A percentile compares a stretch with the other conserved stretches of the same genome.
Evolutionary conservation across 192 early-diverging fungal species (phyloP).

Genomic region (Dispira simplex): DNA sequence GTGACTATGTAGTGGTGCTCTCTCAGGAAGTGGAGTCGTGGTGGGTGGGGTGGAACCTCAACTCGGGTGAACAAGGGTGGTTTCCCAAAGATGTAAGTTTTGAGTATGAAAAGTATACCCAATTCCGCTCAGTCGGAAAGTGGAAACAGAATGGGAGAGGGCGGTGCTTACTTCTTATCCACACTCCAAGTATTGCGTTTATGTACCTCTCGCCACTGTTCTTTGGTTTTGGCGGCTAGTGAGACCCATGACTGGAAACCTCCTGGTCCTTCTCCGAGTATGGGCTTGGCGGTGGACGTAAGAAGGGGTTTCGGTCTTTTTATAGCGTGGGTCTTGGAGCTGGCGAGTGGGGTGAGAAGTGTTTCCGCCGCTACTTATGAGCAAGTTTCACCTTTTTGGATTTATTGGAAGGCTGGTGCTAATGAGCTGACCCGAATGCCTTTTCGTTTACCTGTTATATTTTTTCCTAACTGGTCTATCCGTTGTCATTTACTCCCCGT

Average conservation of each 20-base stretch:
- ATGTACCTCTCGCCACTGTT: not conserved
- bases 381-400: not conserved
- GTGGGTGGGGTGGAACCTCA: conserved; percentile 10
- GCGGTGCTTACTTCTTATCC: not conserved
- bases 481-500: not conserved
- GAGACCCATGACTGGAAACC: not conserved
- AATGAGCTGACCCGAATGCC: not conserved
- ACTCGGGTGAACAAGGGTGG: conserved; percentile 6
- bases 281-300: not conserved
- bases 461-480: not conserved
- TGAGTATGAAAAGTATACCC: not conserved
- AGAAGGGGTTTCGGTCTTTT: not conserved
- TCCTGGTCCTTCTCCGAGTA: not conserved
- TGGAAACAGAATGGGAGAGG: not conserved
- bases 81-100: conserved; percentile 11
- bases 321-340: not conserved
- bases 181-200: not conserved
- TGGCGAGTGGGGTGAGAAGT: not conserved
- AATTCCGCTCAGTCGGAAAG: not conserved
- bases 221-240: not conserved
- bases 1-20: conserved; percentile 1
- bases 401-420: not conserved
- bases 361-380: not conserved
- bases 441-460: not conserved
- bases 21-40: conserved; percentile 7